Evolutionary conservation across 805 yeast species (phyloP), one percentile per base, ranked within the genome.

Genomic region (Candida yuanshanica): DNA sequence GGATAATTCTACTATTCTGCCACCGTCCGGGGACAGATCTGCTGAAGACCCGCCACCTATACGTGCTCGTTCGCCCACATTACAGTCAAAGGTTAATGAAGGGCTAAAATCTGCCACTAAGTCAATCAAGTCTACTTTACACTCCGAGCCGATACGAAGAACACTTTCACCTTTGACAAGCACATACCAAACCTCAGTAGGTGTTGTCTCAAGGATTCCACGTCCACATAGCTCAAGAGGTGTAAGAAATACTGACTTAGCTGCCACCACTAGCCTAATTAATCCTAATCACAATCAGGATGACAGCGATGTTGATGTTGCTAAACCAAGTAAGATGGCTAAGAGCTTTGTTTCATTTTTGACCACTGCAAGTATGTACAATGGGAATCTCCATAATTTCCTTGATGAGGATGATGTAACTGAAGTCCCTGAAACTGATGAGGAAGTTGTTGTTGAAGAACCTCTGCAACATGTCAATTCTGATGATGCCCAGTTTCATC

Each of bases 351-450:
- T 75, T 3, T 73, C 77, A 0, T 53, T 76, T 38, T 61, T 79
- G 41, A 75, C 83, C 0, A 71, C 82, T 0, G 79, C 83, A 0
- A 73, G 79, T 46, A 68, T 75, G 43, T 74, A 71, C 51, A 49
- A 43, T 14, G 58, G 58, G 10, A 49, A 46, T 34, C 37, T 55
- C 69, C 76, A 36, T 55, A 65, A 36, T 47, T 57, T 57, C 50
- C 57, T 36, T 21, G 50, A 42, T 10, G 50, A 57, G 13, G 46
- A 38, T 17, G 44, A 32, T 21, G 33, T 38, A n/a, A 12, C 20
- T 2, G 38, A 32, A 21, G 33, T 38, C n/a, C 12, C 20, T 2
- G 38, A 35, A 6, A 29, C 21, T 14, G 39, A 33, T n/a, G 20
- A 35, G 11, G 14, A 31, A 13, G 10, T 8, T n/a, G 20, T 7